Evolutionary conservation across 768 basidiomycete species (phyloP).

Genomic region (Epithele typhae): DNA sequence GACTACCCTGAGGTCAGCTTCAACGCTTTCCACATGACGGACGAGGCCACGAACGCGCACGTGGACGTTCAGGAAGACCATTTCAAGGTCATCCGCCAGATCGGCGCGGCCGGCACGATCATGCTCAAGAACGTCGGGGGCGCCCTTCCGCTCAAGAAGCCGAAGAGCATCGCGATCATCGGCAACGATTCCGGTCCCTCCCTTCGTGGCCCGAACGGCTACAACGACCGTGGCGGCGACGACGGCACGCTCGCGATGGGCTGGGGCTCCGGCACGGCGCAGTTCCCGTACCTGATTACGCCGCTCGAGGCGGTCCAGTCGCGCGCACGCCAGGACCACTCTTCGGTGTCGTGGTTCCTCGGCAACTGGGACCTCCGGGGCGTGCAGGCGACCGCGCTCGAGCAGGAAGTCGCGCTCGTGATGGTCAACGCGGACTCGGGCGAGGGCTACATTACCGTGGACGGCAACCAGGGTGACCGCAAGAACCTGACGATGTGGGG

Average conservation of each 20-base stretch:
- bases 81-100: conserved; percentile 58
- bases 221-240: conserved; percentile 34
- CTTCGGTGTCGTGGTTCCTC: conserved; percentile 21
- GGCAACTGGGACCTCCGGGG: conserved; percentile 22
- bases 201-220: conserved; percentile 44
- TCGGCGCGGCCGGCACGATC: conserved; percentile 71
- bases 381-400: conserved; percentile 23
- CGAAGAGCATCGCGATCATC: conserved; percentile 54
- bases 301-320: conserved; percentile 80
- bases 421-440: conserved; percentile 84
- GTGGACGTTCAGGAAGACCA: conserved; percentile 72
- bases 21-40: conserved; percentile 53
- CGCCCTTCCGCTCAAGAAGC: conserved; percentile 55
- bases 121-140: conserved; percentile 67
- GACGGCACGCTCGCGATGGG: conserved; percentile 82
- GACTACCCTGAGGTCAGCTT: conserved; percentile 68
- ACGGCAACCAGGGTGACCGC: conserved; percentile 74
- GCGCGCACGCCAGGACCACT: conserved; percentile 54
- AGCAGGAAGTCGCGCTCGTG: conserved; percentile 68
- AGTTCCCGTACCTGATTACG: conserved; percentile 76
- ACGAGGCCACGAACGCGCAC: conserved; percentile 51
- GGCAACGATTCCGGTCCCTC: conserved; percentile 51
- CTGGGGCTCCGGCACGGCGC: conserved; percentile 69
- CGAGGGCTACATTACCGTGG: conserved; percentile 76
- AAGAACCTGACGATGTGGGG: conserved; percentile 75